Evolutionary conservation across 257 asterid species (phyloP), one percentile per base, ranked within the genome.

Genomic region (Solanum bulbocastanum): DNA sequence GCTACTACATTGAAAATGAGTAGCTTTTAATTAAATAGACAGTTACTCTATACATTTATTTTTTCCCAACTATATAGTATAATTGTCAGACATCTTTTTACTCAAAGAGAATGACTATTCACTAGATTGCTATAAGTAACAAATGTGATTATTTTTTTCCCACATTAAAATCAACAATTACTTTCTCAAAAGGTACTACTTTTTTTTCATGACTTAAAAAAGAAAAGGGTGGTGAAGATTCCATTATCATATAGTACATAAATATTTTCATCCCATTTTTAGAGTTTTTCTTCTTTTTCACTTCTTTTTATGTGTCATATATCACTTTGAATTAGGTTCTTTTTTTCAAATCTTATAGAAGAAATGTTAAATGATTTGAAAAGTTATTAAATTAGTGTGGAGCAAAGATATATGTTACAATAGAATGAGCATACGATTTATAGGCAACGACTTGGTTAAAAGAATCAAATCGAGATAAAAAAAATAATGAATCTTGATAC

Each of bases 261-360:
- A 62, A 8, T 58, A 46, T 82, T 78, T 86, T 85, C 56, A 62
- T 82, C 49, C 87, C 40, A 40, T 46, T 76, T 72, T 74, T 66
- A 60, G 89, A 82, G 20, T 49, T 15, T 88, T 78, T 82, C 40
- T 22, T 78, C 40, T 75, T 89, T 90, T 90, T 90, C 90, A 89
- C 89, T 88, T 91, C 90, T 90, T 87, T 89, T 87, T 78, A 85
- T 87, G 81, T 87, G 81, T 10, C 65, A 44, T 69, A 68, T 13
- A 7, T 79, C 44, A 81, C 39, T 81, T 30, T 30, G 69, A 66
- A 83, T 87, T 72, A 87, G 89, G 94, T 84, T 90, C 65, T 35
- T 88, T 83, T 87, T 20, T 49, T 89, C 78, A 11, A 35, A 8
- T 66, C 5, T 20, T 85, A 11, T 82, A 5, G 22, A 82, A 82